Base-by-base conservation (phyloP, 495 filamentous ascomycete genomes). In the Aspergillus campestris region DNA sequence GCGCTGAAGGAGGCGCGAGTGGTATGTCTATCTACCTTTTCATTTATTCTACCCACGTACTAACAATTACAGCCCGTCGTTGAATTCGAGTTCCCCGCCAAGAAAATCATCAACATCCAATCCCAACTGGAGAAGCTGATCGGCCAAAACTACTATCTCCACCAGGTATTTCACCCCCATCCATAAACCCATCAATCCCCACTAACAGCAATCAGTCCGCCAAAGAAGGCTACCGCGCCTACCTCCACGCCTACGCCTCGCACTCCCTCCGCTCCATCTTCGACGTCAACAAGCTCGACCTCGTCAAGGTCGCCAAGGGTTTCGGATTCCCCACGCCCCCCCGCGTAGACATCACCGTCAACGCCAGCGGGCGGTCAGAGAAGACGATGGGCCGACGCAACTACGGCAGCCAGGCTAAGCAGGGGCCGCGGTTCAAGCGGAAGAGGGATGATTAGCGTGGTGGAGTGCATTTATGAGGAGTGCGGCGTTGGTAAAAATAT, bases 31-130 rank as follows among this genome's bases (percentile, higher is more conserved):
- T 24, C 18, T 24, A 1, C 18, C 18, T 24, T 4, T 24, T 24
- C 18, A 24, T 4, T 24, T 24, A 4, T 24, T 4, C 18, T 24
- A 24, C 18, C 18, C 18, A 24, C 18, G 18, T 24, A 24, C 36
- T 8, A 38, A 14, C 9, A 6, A n/a, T 4, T 38, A 11, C 12
- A 38, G 13, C 92, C 92, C 0, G 84, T 98, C 3, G 87, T 95
- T 8, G 92, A 98, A 65, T 96, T 94, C 50, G 91, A 95, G 51
- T 92, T 98, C 59, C 91, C 91, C 7, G 73, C 75, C 38, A 89
- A 86, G 69, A 94, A 94, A 75, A 86, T 98, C 49, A 74, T 88
- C 42, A 92, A 95, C 53, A 85, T 97, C n/a, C 89, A 96, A 58
- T 86, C 82, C 8, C 94, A 97, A 64, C 77, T 97, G 3, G 91